Evolutionary conservation across 345 rosid species (phyloP).

Genomic region (Populus nigra): DNA sequence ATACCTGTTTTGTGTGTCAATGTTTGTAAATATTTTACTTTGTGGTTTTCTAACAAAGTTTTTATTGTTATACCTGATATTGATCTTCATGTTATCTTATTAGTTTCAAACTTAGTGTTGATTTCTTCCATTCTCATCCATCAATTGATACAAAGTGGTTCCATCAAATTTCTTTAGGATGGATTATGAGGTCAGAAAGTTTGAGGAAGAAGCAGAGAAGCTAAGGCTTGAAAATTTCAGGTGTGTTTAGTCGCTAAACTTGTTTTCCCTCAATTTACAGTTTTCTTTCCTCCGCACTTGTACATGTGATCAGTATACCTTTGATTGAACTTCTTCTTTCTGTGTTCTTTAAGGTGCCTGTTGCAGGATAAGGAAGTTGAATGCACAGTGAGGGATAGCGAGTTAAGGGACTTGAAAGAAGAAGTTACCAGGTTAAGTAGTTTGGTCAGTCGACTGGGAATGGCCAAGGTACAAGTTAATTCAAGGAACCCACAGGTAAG

Average conservation of each 20-base stretch:
- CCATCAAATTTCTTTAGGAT: conserved; percentile 18
- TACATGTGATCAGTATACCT: too few relatives aligned
- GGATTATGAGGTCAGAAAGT: conserved; percentile 30
- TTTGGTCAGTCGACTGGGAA: conserved; percentile 15
- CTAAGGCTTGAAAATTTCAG: conserved; percentile 29
- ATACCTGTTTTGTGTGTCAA: too few relatives aligned
- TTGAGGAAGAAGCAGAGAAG: conserved; percentile 34
- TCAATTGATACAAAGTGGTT: neutral
- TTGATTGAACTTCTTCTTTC: neutral
- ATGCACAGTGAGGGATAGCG: conserved; percentile 21
- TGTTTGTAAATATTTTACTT: too few relatives aligned
- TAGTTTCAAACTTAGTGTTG: neutral
- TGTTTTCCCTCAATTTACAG: neutral
- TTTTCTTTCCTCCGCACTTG: neutral
- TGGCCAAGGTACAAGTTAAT: conserved; percentile 11
- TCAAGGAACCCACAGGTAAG: conserved; percentile 17
- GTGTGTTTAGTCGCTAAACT: conserved; percentile 4
- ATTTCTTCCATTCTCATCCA: neutral
- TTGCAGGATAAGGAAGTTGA: conserved; percentile 27
- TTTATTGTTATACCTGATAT: too few relatives aligned
- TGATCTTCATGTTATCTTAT: too few relatives aligned
- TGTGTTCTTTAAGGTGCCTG: conserved; percentile 8
- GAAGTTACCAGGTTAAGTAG: conserved; percentile 24
- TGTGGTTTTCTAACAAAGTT: too few relatives aligned
- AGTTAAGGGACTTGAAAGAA: conserved; percentile 26